These are phyloP conservation scores for Phaseolus coccineus DNA, from an alignment of 331 rosid genomes.

Conservation along the genomic window DNA sequence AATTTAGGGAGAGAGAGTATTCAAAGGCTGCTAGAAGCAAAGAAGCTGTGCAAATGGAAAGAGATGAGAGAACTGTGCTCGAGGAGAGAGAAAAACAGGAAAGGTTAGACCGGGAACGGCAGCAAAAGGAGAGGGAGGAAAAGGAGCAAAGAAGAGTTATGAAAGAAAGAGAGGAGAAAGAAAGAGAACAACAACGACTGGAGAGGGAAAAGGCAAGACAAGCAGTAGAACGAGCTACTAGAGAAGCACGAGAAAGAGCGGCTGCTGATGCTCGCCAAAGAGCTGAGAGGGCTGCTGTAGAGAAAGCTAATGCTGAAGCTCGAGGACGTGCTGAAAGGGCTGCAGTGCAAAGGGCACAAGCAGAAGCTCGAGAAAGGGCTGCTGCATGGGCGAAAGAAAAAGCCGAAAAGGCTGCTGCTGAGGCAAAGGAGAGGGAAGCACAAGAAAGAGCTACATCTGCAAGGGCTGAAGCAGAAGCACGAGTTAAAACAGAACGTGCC, in stretches of 20 bases:
- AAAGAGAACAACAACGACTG: constrained; percentile 66
- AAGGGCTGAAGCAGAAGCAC: constrained; percentile 83
- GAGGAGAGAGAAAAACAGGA: constrained; percentile 75
- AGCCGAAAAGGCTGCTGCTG: constrained; percentile 79
- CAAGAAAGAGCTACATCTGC: constrained; percentile 68
- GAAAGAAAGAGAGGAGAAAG: constrained; percentile 81
- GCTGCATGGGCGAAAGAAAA: constrained; percentile 88
- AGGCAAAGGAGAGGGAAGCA: constrained; percentile 74
- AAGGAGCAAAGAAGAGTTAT: constrained; percentile 67
- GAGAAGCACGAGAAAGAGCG: constrained; percentile 99
- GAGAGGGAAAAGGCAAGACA: constrained; percentile 83
- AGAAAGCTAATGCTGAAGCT: constrained; percentile 86
- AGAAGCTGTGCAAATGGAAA: constrained; percentile 73
- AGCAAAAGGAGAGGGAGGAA: constrained; percentile 76
- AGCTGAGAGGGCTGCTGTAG: constrained; percentile 95
- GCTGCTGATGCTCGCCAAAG: constrained; percentile 79
- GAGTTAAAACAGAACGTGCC: constrained; percentile 80
- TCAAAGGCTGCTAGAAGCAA: constrained; percentile 74
- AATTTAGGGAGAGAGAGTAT: constrained; percentile 88
- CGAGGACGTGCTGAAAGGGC: constrained; percentile 97
- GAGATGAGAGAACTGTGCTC: constrained; percentile 65
- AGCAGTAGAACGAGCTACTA: constrained; percentile 98
- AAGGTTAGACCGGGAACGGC: constrained; percentile 69
- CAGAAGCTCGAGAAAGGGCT: constrained; percentile 99
- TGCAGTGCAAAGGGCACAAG: constrained; percentile 95